Evolutionary conservation across 140 eudicot species (phyloP).

Genomic region (Oenanthe javanica): DNA sequence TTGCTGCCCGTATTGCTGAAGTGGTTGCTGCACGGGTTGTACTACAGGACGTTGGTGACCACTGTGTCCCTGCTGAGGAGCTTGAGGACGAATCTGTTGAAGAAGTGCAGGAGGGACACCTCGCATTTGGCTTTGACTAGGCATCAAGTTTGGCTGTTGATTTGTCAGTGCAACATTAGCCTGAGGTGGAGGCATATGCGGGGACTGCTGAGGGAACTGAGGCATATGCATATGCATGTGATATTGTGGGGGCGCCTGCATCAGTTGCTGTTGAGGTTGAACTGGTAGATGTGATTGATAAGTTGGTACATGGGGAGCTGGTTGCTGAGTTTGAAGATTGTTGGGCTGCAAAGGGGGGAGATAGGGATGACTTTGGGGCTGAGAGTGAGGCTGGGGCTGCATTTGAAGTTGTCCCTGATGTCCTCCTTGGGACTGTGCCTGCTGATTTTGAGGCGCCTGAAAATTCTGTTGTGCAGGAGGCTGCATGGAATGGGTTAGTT

Average conservation of each 20-base stretch:
- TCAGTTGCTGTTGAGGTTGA: slow-evolving; percentile 55
- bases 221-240: slow-evolving; percentile 35
- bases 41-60: slow-evolving; percentile 50
- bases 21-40: slow-evolving; percentile 56
- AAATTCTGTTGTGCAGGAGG: slow-evolving; percentile 40
- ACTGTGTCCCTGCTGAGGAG: slow-evolving; percentile 25
- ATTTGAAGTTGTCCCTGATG: slow-evolving; percentile 33
- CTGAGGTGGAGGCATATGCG: slow-evolving; percentile 52
- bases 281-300: slow-evolving; percentile 49
- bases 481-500: slow-evolving; percentile 19
- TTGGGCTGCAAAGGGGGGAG: slow-evolving; percentile 17
- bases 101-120: slow-evolving; percentile 35
- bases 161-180: slow-evolving; percentile 27
- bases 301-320: slow-evolving; percentile 31
- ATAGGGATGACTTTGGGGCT: slow-evolving; percentile 31
- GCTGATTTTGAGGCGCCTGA: slow-evolving; percentile 73
- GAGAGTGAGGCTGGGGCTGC: slow-evolving; percentile 8
- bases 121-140: slow-evolving; percentile 36
- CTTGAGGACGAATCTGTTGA: slow-evolving; percentile 38
- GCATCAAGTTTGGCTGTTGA: slow-evolving; percentile 33
- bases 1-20: slow-evolving; percentile 54
- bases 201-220: slow-evolving; percentile 59
- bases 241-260: slow-evolving; percentile 45
- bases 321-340: slow-evolving; percentile 36
- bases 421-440: slow-evolving; percentile 36